These are phyloP conservation scores for Taxillus chinensis DNA, from an alignment of 164 flowering plant genomes.

Conservation along the genomic window DNA sequence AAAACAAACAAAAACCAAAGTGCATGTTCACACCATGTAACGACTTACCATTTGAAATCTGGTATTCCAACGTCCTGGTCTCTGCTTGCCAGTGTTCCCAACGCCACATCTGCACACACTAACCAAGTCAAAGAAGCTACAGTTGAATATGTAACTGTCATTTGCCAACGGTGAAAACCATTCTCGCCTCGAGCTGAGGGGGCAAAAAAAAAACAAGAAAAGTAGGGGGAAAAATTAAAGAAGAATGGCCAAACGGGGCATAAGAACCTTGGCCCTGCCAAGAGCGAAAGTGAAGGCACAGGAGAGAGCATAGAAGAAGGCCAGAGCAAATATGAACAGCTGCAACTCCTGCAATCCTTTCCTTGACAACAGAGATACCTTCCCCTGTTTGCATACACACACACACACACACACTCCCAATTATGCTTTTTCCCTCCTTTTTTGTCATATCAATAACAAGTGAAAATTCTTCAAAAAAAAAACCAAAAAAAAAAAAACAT, in stretches of 20 bases:
- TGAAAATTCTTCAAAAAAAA: too few relatives aligned
- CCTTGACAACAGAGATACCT: conserved; percentile 41
- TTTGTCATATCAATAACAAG: too few relatives aligned
- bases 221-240: too few relatives aligned
- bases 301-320: conserved; percentile 38
- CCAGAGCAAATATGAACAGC: conserved; percentile 39
- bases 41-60: conserved; percentile 39
- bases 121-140: not conserved
- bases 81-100: conserved; percentile 68
- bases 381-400: conserved; percentile 26
- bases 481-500: too few relatives aligned
- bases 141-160: too few relatives aligned
- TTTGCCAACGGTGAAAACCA: too few relatives aligned
- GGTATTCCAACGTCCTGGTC: conserved; percentile 48
- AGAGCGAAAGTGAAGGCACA: conserved; percentile 44
- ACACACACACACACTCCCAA: not conserved
- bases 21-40: too few relatives aligned
- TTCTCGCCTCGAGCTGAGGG: too few relatives aligned
- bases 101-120: conserved; percentile 31
- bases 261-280: conserved; percentile 48
- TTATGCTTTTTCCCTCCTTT: too few relatives aligned
- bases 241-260: too few relatives aligned
- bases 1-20: too few relatives aligned
- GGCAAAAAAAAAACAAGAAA: too few relatives aligned
- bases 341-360: conserved; percentile 37